phyloP scores from a whole-genome alignment of 2,329 filamentous ascomycete genomes.

The Hypoxylon sp. region DNA sequence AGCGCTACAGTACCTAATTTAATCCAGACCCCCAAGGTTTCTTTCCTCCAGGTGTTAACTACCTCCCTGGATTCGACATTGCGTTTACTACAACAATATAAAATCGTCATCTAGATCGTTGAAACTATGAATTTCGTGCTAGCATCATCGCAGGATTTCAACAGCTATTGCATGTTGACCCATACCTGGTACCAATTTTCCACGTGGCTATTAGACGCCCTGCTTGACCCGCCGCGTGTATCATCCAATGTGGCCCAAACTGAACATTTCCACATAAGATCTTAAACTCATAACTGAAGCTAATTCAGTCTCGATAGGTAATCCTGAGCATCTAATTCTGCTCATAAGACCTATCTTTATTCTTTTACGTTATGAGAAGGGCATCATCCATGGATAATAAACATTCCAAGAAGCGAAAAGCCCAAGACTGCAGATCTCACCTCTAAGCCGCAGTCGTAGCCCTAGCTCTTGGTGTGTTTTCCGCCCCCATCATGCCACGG shows the following conservation, averaged over 20 bases:
- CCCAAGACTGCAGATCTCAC: constrained; percentile 1
- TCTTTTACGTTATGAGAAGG: neutral
- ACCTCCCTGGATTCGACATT: neutral
- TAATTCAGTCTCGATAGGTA: neutral
- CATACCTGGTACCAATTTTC: neutral
- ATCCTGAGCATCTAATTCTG: neutral
- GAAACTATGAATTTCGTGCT: neutral
- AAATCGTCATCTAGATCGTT: neutral
- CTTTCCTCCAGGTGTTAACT: neutral
- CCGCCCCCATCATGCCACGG: constrained; percentile 2
- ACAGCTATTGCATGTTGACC: neutral
- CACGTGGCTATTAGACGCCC: constrained; percentile 3
- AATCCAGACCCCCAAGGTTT: neutral
- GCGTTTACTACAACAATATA: neutral
- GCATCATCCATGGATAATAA: neutral
- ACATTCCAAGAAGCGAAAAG: neutral
- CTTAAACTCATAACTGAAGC: neutral
- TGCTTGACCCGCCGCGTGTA: neutral
- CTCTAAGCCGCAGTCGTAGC: neutral
- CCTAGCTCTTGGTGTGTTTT: neutral
- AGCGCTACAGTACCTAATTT: constrained; percentile 16
- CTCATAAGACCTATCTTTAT: neutral
- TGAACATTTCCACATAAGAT: neutral
- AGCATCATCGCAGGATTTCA: neutral
- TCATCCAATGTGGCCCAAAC: neutral